phyloP scores from a whole-genome alignment of 352 stramenopile species.

The Elongisporangium prolatum region DNA sequence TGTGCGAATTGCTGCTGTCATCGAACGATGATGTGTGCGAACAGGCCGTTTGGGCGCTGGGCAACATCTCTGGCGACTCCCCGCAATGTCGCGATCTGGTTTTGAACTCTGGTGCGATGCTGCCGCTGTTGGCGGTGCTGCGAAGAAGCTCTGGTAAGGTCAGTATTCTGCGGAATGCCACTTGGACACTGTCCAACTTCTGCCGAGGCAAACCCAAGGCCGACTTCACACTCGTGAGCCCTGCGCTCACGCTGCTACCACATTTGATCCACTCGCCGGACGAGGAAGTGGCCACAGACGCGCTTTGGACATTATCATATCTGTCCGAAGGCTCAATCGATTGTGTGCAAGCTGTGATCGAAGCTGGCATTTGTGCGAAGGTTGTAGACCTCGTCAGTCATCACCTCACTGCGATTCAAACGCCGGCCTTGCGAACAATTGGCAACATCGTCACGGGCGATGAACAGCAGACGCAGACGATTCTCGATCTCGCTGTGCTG shows the following conservation, averaged over 20 bases:
- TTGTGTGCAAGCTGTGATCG: constrained; percentile 97
- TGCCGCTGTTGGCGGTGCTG: constrained; percentile 93
- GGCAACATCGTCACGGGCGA: constrained; percentile 99
- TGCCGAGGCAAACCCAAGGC: constrained; percentile 93
- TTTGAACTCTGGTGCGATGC: constrained; percentile 92
- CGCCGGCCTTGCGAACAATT: constrained; percentile 94
- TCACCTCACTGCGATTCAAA: constrained; percentile 91
- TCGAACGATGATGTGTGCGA: constrained; percentile 98
- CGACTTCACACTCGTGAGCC: constrained; percentile 94
- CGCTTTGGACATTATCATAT: constrained; percentile 99
- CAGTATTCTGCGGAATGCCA: constrained; percentile 98
- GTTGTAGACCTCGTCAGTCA: constrained; percentile 96
- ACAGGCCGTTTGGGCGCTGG: constrained; percentile 97
- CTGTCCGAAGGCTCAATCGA: constrained; percentile 97
- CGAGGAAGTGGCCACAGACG: constrained; percentile 98
- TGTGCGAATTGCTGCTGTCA: constrained; percentile 94
- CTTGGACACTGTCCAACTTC: constrained; percentile 99
- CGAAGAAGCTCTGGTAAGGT: constrained; percentile 87
- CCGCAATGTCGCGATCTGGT: constrained; percentile 96
- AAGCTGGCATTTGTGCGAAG: constrained; percentile 91
- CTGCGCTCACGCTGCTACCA: constrained; percentile 91
- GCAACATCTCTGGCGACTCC: constrained; percentile 99
- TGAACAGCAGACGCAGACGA: constrained; percentile 65
- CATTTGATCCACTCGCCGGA: constrained; percentile 96
- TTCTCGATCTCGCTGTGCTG: constrained; percentile 53